These are phyloP conservation scores for Calonectria ilicicola DNA, from an alignment of 2,329 filamentous ascomycete genomes.

Conservation along the genomic window DNA sequence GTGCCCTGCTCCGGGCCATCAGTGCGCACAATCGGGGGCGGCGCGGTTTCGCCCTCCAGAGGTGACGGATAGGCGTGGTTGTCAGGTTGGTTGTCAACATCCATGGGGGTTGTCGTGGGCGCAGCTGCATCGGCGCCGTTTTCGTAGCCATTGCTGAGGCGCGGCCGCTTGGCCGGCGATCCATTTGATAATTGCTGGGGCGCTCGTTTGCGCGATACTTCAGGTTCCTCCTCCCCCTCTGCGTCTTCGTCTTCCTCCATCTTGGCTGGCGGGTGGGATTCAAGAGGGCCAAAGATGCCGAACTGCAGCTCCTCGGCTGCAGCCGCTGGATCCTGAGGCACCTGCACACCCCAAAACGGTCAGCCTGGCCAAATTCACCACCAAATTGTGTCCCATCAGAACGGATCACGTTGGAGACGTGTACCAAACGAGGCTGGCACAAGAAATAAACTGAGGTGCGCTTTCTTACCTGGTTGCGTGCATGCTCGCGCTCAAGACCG, in stretches of 20 bases:
- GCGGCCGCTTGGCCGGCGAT: slow-evolving; percentile 69
- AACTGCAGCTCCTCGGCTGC: slow-evolving; percentile 60
- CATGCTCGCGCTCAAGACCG: slow-evolving; percentile 68
- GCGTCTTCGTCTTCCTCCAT: slow-evolving; percentile 53
- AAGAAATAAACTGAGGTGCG: slow-evolving; percentile 5
- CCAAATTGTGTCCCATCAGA: slow-evolving; percentile 24
- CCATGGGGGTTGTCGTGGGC: slow-evolving; percentile 67
- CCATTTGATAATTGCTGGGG: slow-evolving; percentile 64
- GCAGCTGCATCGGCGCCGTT: slow-evolving; percentile 60
- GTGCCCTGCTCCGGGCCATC: slow-evolving; percentile 74
- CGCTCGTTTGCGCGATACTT: slow-evolving; percentile 63
- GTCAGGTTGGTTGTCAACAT: slow-evolving; percentile 65
- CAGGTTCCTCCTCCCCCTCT: slow-evolving; percentile 52
- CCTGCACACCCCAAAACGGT: slow-evolving; percentile 53
- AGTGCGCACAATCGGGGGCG: slow-evolving; percentile 66
- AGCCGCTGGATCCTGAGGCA: slow-evolving; percentile 60
- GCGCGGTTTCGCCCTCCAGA: slow-evolving; percentile 67
- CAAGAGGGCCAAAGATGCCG: slow-evolving; percentile 70
- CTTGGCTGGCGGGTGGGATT: slow-evolving; percentile 57
- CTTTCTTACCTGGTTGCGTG: slow-evolving; percentile 60
- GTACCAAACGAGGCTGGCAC: slow-evolving; percentile 20
- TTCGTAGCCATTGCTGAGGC: slow-evolving; percentile 73
- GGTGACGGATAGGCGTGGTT: slow-evolving; percentile 76
- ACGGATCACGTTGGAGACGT: slow-evolving; percentile 22
- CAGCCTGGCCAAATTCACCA: slow-evolving; percentile 35